Evolutionary conservation across 345 rosid species (phyloP), one percentile per base, ranked within the genome.

Genomic region (Populus tremula): DNA sequence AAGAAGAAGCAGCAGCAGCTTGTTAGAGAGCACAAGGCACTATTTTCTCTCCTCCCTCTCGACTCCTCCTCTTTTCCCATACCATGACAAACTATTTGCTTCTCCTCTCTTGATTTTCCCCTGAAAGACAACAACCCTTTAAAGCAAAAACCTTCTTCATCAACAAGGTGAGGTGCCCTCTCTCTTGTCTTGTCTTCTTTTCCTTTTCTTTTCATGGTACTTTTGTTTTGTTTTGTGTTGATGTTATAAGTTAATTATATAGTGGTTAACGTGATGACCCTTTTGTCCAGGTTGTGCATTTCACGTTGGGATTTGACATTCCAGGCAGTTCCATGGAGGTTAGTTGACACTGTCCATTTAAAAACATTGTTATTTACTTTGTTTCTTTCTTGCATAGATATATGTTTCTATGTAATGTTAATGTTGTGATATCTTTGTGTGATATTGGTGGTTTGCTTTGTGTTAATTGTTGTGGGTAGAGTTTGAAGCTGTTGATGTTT

Each of bases 281-380:
- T 77, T 81, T 79, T 87, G 67, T 76, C 49, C 85, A 78, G 76
- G 76, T 73, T 73, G 69, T 73, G 78, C 83, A 72, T 84, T 82
- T 67, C 65, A 88, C 85, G 86, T 84, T 80, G 73, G 68, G 39
- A 38, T 77, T 79, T 50, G n/a, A 77, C 79, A 80, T 87, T 84
- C 70, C 80, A 47, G 77, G 84, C 39, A 71, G 67, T 77, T 65
- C 62, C 45, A 77, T 53, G 80, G 84, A 75, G 84, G 87, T 82
- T 69, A 45, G 80, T 74, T 23, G 31, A 68, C 65, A 69, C 43
- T 67, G 43, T 67, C 23, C 12, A 35, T 67, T 13, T 2, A 17
- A 12, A 31, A 29, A 18, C 38, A 6, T 54, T 71, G 45, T 50
- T 76, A 43, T 71, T 47, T 69, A 35, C 12, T 67, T 69, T 20